These are phyloP conservation scores for Allantophomopsis cytisporea DNA, from an alignment of 2,329 filamentous ascomycete genomes.

Conservation along the genomic window DNA sequence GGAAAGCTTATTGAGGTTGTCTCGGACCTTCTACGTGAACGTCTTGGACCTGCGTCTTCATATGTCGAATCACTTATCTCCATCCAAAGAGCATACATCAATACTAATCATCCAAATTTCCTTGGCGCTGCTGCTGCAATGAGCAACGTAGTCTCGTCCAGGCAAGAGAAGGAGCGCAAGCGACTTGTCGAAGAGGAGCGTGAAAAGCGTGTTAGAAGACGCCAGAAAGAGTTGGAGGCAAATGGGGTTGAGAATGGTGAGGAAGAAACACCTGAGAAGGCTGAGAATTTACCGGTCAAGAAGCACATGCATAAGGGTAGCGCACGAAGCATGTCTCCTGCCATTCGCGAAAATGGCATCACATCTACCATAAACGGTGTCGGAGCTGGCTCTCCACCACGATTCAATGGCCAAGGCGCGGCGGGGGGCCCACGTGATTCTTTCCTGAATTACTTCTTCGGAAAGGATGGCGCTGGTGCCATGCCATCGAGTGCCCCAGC, in stretches of 20 bases:
- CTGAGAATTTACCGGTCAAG: constrained; percentile 43
- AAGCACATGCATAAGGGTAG: constrained; percentile 36
- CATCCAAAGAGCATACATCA: constrained; percentile 96
- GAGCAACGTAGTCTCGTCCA: constrained; percentile 89
- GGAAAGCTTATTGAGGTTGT: constrained; percentile 97
- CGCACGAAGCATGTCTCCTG: constrained; percentile 71
- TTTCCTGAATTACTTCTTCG: constrained; percentile 97
- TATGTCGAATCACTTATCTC: constrained; percentile 97
- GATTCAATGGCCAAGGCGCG: constrained; percentile 42
- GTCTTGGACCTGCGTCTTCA: constrained; percentile 73
- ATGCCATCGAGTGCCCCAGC: constrained; percentile 25
- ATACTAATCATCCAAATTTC: constrained; percentile 98
- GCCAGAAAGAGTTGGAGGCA: constrained; percentile 70
- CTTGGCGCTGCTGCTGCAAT: constrained; percentile 92
- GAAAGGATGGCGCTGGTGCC: constrained; percentile 61
- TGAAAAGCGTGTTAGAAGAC: constrained; percentile 69
- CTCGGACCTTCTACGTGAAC: constrained; percentile 84
- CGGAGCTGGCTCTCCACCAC: constrained; percentile 46
- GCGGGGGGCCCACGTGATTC: constrained; percentile 64
- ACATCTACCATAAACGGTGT: constrained; percentile 53
- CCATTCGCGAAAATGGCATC: constrained; percentile 56
- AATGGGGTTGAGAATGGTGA: constrained; percentile 58
- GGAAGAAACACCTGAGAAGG: constrained; percentile 30
- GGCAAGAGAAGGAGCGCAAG: constrained; percentile 88
- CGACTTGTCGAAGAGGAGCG: constrained; percentile 68